Evolutionary conservation across 2,329 filamentous ascomycete genomes (phyloP).

Genomic region (Metarhizium rileyi): DNA sequence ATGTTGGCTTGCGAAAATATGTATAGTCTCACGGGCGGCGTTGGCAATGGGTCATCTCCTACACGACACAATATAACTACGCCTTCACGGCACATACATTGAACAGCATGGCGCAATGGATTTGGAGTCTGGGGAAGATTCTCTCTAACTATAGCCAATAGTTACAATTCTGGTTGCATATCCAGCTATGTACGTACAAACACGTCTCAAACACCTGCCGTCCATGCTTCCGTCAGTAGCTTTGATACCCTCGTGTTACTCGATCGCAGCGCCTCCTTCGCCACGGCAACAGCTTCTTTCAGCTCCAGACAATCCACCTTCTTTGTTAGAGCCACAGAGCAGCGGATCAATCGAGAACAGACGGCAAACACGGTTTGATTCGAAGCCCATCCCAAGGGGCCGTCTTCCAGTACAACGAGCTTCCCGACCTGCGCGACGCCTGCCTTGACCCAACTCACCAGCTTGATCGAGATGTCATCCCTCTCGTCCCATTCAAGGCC

Average conservation of each 20-base stretch:
- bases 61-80: neutral
- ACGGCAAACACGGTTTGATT: slow-evolving; percentile 58
- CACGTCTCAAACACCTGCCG: neutral
- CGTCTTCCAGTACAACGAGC: slow-evolving; percentile 37
- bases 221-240: slow-evolving; percentile 16
- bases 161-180: neutral
- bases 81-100: neutral
- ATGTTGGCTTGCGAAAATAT: neutral
- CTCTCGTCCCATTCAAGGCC: slow-evolving; percentile 13
- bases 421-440: slow-evolving; percentile 36
- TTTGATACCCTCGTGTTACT: slow-evolving; percentile 15
- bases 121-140: neutral
- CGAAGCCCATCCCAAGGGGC: slow-evolving; percentile 63
- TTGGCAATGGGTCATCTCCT: neutral
- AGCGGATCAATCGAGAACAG: slow-evolving; percentile 37
- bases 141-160: neutral
- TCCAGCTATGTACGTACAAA: neutral
- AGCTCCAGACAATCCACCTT: slow-evolving; percentile 5
- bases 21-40: neutral
- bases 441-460: slow-evolving; percentile 38
- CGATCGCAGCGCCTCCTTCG: slow-evolving; percentile 3
- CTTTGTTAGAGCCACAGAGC: slow-evolving; percentile 24
- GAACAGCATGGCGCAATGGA: neutral
- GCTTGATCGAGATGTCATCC: slow-evolving; percentile 14
- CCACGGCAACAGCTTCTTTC: slow-evolving; percentile 4